Base-by-base conservation (phyloP, 1,284 basidiomycete genomes). In the Exsudoporus floridanus region DNA sequence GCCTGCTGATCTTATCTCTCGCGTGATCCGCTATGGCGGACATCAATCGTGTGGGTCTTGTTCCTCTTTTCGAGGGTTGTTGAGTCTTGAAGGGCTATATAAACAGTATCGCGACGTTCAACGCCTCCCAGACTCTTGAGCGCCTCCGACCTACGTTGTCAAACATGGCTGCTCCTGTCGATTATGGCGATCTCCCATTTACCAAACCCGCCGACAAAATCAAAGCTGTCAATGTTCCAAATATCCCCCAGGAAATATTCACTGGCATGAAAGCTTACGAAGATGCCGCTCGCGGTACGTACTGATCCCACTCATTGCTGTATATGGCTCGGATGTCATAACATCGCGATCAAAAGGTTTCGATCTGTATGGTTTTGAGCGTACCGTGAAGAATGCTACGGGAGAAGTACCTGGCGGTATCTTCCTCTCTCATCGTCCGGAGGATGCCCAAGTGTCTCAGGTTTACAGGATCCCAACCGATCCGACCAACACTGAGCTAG, bases 181-280 rank as follows among this genome's bases (percentile, higher is more conserved):
- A 70, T 27, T 67, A 66, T 38, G 55, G 50, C 33, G 57, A 71
- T 41, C 61, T 72, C 25, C 45, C 69, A 31, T 72, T 69, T 35
- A 62, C 66, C 28, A 57, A 61, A 36, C 71, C 72, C 1, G 69
- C 70, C 2, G 54, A 62, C 25, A 71, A 70, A 42, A 71, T 74
- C 52, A 74, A 73, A 44, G 64, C 70, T 0, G 57, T 74, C 49
- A 64, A 72, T 48, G 62, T 69, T 16, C 62, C 62, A 7, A 52
- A 62, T 34, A 38, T 73, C 33, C 64, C 67, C 2, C 50, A 60
- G 50, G 61, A 63, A 31, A 68, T 69, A 43, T 64, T 70, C 31
- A 57, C 63, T 57, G 70, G 60, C 13, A 60, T 74, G 65, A 65
- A 62, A 50, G 56, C 56, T 13, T 73, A 74, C 35, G 71, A 74